These are phyloP conservation scores for Cucurbita argyrosperma DNA, from an alignment of 306 rosid genomes.

Conservation along the genomic window DNA sequence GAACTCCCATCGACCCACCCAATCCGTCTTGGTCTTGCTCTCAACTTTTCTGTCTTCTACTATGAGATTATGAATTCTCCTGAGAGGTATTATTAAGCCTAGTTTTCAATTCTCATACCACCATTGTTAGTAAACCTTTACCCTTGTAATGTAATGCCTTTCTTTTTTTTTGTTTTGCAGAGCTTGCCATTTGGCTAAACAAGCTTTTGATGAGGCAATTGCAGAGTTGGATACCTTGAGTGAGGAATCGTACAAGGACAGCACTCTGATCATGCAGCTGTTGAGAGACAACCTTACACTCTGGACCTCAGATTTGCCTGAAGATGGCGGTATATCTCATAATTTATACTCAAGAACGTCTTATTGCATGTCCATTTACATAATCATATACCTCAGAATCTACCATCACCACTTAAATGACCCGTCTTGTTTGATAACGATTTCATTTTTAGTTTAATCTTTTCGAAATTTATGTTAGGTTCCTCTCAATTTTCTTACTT, in stretches of 20 bases:
- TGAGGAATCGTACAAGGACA: conserved; percentile 71
- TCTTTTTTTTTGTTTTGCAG: conserved; percentile 15
- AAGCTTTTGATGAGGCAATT: conserved; percentile 72
- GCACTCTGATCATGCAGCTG: conserved; percentile 72
- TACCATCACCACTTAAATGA: too few species aligned
- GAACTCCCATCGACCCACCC: conserved; percentile 73
- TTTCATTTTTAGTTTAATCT: neutral
- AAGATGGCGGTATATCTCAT: conserved; percentile 47
- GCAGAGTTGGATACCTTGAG: conserved; percentile 75
- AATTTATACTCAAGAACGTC: neutral
- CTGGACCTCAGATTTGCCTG: conserved; percentile 78
- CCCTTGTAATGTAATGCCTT: neutral
- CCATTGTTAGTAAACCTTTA: neutral
- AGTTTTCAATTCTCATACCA: conserved; percentile 1
- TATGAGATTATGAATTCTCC: conserved; percentile 73
- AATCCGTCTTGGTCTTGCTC: conserved; percentile 69
- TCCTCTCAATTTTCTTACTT: too few species aligned
- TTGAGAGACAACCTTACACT: conserved; percentile 70
- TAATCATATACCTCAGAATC: neutral
- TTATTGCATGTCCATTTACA: neutral
- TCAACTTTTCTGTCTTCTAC: conserved; percentile 67
- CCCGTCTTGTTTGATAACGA: too few species aligned
- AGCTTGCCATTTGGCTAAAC: conserved; percentile 75
- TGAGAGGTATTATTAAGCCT: conserved; percentile 30
- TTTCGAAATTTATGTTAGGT: neutral